phyloP scores from a whole-genome alignment of 2,329 filamentous ascomycete genomes.

The Metarhizium rileyi region DNA sequence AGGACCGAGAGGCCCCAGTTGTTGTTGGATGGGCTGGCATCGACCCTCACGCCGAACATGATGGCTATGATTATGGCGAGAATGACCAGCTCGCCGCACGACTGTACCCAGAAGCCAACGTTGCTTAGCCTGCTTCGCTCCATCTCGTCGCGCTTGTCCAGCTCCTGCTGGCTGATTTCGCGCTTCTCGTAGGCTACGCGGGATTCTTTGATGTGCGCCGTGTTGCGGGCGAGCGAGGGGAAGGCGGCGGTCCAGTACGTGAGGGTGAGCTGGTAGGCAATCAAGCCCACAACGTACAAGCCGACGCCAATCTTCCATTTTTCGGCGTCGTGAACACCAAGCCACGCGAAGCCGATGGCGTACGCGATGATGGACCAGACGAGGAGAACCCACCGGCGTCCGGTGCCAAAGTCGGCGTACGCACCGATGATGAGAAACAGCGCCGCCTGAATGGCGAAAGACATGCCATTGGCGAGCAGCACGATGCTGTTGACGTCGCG shows the following conservation, averaged over 20 bases:
- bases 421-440: constrained; percentile 42
- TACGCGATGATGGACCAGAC: constrained; percentile 51
- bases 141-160: constrained; percentile 51
- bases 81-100: constrained; percentile 50
- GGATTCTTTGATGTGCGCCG: constrained; percentile 22
- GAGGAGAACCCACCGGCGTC: constrained; percentile 53
- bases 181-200: constrained; percentile 25
- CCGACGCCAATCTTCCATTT: constrained; percentile 52
- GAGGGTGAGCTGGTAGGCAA: constrained; percentile 56
- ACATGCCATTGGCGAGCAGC: constrained; percentile 55
- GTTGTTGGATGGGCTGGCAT: constrained; percentile 48
- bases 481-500: constrained; percentile 58
- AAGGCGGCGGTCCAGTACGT: constrained; percentile 60
- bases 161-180: constrained; percentile 46
- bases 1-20: constrained; percentile 57
- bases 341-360: constrained; percentile 56
- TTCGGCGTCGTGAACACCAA: constrained; percentile 50
- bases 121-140: constrained; percentile 56
- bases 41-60: constrained; percentile 50
- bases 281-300: constrained; percentile 56
- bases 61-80: constrained; percentile 56
- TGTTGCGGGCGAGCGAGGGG: constrained; percentile 28
- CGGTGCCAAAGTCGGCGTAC: constrained; percentile 55
- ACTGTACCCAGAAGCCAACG: constrained; percentile 54
- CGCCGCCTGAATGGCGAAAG: constrained; percentile 55